phyloP scores from a whole-genome alignment of 495 filamentous ascomycete genomes.

The Staphylotrichum longicolle region DNA sequence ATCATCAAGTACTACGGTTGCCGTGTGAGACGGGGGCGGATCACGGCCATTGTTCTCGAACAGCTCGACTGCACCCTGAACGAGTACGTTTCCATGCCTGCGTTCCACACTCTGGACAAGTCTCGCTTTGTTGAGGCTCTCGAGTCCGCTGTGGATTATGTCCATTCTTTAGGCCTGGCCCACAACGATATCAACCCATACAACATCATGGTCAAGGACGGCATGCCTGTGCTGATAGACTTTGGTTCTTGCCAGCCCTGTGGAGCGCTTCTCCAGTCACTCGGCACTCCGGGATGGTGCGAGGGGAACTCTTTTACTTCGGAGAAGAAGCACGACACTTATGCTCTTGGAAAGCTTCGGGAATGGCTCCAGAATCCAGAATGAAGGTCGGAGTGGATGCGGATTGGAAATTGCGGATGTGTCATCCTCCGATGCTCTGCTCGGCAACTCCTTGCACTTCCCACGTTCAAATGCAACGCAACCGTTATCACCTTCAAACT shows the following conservation, averaged over 20 bases:
- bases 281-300: constrained; percentile 14
- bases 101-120: constrained; percentile 14
- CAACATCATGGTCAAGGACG: constrained; percentile 29
- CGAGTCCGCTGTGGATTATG: constrained; percentile 34
- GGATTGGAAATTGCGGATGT: too few relatives aligned
- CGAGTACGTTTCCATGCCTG: constrained; percentile 11
- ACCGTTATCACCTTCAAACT: too few relatives aligned
- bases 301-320: constrained; percentile 1
- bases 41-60: constrained; percentile 26
- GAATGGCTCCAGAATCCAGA: neutral
- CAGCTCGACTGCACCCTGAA: constrained; percentile 29
- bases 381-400: neutral
- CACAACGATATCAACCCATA: constrained; percentile 40
- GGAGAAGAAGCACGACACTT: neutral
- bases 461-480: too few relatives aligned
- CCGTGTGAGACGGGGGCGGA: constrained; percentile 1
- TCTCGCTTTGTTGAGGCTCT: constrained; percentile 26
- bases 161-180: constrained; percentile 37
- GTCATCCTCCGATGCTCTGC: too few relatives aligned
- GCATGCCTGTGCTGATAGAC: constrained; percentile 15
- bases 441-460: too few relatives aligned
- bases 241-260: neutral
- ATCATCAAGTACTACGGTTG: neutral
- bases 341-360: neutral
- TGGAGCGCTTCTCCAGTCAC: constrained; percentile 20